These are phyloP conservation scores for Apiospora sp. DNA, from an alignment of 2,329 filamentous ascomycete genomes.

Conservation along the genomic window DNA sequence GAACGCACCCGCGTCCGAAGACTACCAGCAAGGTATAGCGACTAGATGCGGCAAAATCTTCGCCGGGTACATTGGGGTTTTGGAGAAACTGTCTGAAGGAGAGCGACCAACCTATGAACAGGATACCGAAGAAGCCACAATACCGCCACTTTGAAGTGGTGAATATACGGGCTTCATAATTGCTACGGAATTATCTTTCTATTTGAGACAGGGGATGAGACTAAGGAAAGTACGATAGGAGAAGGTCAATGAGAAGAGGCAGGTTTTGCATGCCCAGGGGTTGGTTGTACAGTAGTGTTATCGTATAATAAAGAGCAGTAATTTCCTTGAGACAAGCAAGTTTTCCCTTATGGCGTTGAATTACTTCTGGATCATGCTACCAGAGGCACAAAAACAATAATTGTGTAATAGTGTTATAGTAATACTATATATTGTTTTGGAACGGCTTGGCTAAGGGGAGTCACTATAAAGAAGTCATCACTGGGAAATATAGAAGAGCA, in stretches of 20 bases:
- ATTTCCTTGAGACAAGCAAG: not conserved
- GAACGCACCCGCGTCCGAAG: constrained; percentile 12
- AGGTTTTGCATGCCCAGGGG: not conserved
- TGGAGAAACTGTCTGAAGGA: not conserved
- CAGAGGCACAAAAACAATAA: not conserved
- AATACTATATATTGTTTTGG: not conserved
- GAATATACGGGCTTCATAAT: not conserved
- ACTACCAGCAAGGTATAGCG: constrained; percentile 18
- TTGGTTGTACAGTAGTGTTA: constrained; percentile 12
- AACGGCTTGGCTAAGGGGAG: too few species aligned
- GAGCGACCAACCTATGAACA: not conserved
- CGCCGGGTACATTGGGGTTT: not conserved
- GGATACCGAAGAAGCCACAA: not conserved
- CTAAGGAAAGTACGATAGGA: not conserved
- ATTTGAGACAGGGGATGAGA: not conserved
- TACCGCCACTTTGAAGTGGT: not conserved
- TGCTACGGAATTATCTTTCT: not conserved
- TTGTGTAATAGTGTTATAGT: not conserved
- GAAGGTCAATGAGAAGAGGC: not conserved
- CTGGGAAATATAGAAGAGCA: not conserved
- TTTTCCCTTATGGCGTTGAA: not conserved
- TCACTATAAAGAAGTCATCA: too few species aligned
- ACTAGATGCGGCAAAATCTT: not conserved
- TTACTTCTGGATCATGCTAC: too few species aligned
- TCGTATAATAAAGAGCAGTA: constrained; percentile 10